These are phyloP conservation scores for Berberis thunbergii DNA, from an alignment of 164 flowering plant species.

Conservation along the genomic window DNA sequence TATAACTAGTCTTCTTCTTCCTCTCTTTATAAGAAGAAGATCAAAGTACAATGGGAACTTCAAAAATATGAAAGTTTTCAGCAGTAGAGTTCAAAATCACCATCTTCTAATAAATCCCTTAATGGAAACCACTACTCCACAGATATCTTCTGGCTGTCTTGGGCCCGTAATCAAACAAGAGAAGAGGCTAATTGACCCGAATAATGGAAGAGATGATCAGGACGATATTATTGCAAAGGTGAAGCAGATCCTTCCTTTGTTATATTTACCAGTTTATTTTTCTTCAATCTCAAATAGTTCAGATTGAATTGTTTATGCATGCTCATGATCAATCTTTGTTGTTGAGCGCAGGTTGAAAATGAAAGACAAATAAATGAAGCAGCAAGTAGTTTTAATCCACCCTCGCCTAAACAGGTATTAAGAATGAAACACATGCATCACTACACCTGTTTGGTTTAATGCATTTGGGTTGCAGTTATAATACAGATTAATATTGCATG, in stretches of 20 bases:
- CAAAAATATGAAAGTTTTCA: background rate
- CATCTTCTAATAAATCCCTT: background rate
- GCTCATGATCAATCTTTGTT: background rate
- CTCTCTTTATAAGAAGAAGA: conserved; percentile 1
- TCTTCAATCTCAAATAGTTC: too few species aligned
- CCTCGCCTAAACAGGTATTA: conserved; percentile 1
- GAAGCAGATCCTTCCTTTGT: background rate
- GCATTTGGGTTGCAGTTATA: background rate
- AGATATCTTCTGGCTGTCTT: conserved; percentile 8
- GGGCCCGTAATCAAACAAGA: conserved; percentile 11
- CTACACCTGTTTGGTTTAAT: background rate
- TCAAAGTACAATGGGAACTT: background rate
- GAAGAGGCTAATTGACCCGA: conserved; percentile 7
- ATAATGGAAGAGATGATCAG: conserved; percentile 3
- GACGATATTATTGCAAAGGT: background rate
- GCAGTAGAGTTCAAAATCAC: background rate
- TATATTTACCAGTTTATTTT: background rate
- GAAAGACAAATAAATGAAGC: background rate
- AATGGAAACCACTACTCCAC: conserved; percentile 15
- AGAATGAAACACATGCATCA: background rate
- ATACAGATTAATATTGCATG: background rate
- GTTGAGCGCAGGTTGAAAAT: conserved; percentile 2
- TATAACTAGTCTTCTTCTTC: background rate
- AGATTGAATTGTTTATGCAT: too few species aligned
- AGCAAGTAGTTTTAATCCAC: background rate